Evolutionary conservation across 805 yeast genomes (phyloP).

Genomic region (Teunomyces stri): DNA sequence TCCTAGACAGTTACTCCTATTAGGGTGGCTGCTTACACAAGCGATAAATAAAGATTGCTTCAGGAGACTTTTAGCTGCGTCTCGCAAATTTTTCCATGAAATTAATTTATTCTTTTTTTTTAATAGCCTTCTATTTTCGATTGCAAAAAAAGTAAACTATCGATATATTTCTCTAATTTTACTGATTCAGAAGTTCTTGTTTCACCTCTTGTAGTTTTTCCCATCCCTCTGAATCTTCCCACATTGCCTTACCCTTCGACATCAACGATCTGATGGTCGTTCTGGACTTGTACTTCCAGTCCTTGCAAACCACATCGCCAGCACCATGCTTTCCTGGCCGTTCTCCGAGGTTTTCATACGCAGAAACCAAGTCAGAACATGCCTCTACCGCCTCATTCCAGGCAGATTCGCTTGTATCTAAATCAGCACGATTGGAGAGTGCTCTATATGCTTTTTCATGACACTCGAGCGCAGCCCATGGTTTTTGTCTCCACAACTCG

Average conservation of each 20-base stretch:
- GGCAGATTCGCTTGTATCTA: slow-evolving; percentile 54
- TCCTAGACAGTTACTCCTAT: neutral
- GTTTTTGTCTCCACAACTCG: slow-evolving; percentile 80
- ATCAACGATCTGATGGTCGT: slow-evolving; percentile 68
- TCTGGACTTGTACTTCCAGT: slow-evolving; percentile 85
- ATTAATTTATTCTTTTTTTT: neutral
- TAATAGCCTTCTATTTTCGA: slow-evolving; percentile 11
- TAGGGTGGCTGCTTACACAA: too few species aligned
- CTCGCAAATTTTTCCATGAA: neutral
- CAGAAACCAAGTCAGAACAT: slow-evolving; percentile 75
- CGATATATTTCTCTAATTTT: slow-evolving; percentile 12
- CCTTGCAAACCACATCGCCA: slow-evolving; percentile 82
- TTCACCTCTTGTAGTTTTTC: slow-evolving; percentile 55
- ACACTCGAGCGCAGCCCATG: slow-evolving; percentile 85
- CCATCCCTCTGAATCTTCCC: slow-evolving; percentile 85
- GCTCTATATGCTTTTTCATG: slow-evolving; percentile 87
- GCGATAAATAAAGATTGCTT: too few species aligned
- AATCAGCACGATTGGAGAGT: slow-evolving; percentile 58
- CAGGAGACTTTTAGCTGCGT: neutral
- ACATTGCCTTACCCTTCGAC: slow-evolving; percentile 72
- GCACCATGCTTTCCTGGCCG: slow-evolving; percentile 75
- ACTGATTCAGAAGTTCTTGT: slow-evolving; percentile 35
- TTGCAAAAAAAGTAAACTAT: slow-evolving; percentile 7
- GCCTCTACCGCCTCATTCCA: slow-evolving; percentile 83
- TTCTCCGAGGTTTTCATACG: slow-evolving; percentile 87